Evolutionary conservation across 148 eudicot genomes (phyloP).

Genomic region (Persicaria maculosa): DNA sequence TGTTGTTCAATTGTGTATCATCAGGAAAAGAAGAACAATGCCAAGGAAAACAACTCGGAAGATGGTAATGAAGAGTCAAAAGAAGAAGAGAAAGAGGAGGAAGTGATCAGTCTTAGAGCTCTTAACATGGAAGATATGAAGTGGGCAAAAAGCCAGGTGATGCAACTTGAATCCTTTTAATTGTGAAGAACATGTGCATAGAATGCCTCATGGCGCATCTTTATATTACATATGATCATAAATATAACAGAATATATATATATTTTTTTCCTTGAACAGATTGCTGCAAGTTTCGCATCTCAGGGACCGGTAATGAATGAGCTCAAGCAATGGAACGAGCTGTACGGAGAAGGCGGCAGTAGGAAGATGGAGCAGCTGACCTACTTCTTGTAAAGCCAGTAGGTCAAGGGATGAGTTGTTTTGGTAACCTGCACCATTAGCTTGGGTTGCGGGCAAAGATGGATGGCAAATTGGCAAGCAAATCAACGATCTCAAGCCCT

Average conservation of each 20-base stretch:
- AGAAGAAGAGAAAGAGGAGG: slow-evolving; percentile 38
- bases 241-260: neutral
- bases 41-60: slow-evolving; percentile 18
- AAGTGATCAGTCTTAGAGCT: slow-evolving; percentile 53
- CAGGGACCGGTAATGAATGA: slow-evolving; percentile 80
- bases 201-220: too few species aligned
- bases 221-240: too few species aligned
- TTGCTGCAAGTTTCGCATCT: slow-evolving; percentile 85
- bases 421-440: neutral
- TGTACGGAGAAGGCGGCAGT: slow-evolving; percentile 92
- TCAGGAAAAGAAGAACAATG: slow-evolving; percentile 52
- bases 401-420: too few species aligned
- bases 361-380: slow-evolving; percentile 84
- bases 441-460: neutral
- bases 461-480: neutral
- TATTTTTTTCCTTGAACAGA: slow-evolving; percentile 29
- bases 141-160: slow-evolving; percentile 89
- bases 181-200: too few species aligned
- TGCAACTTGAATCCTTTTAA: neutral
- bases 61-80: slow-evolving; percentile 23
- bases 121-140: slow-evolving; percentile 89
- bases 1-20: slow-evolving; percentile 14
- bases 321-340: slow-evolving; percentile 86
- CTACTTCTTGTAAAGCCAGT: slow-evolving; percentile 56
- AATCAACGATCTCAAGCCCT: neutral